phyloP scores from a whole-genome alignment of 2,329 filamentous ascomycete genomes.

The Piedraia hortae region DNA sequence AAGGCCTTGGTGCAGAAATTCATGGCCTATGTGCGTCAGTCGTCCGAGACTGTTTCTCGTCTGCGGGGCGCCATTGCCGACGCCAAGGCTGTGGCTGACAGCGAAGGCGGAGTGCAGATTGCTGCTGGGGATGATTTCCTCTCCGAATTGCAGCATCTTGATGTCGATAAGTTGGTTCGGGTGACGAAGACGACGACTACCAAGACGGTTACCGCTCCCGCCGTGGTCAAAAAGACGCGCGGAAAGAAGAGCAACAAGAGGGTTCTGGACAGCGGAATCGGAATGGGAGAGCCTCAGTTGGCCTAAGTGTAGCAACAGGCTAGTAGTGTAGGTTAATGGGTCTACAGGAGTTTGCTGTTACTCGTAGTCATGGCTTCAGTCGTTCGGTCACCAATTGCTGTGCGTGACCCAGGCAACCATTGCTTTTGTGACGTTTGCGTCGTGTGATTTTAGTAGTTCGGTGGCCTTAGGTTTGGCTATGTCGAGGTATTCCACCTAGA shows the following conservation, averaged over 20 bases:
- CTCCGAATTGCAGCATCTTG: slow-evolving; percentile 7
- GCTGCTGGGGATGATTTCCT: slow-evolving; percentile 4
- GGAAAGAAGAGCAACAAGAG: slow-evolving; percentile 3
- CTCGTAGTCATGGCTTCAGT: too few species aligned
- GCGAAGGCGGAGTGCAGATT: slow-evolving; percentile 3
- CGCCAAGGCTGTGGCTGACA: slow-evolving; percentile 9
- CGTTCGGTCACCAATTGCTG: too few species aligned
- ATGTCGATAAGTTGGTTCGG: slow-evolving; percentile 4
- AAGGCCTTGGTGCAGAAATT: slow-evolving; percentile 9
- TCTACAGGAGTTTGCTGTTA: too few species aligned
- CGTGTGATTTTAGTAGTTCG: slow-evolving; percentile 42
- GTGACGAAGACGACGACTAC: slow-evolving; percentile 1
- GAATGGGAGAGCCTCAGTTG: slow-evolving; percentile 2
- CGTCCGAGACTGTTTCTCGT: slow-evolving; percentile 10
- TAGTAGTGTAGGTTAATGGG: too few species aligned
- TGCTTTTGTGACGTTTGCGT: slow-evolving; percentile 40
- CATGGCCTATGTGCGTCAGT: slow-evolving; percentile 12
- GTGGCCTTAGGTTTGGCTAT: slow-evolving; percentile 43
- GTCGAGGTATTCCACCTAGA: slow-evolving; percentile 43
- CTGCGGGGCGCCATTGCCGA: slow-evolving; percentile 10
- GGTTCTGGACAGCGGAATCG: slow-evolving; percentile 3
- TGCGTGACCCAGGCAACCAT: slow-evolving; percentile 32
- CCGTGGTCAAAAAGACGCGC: slow-evolving; percentile 1
- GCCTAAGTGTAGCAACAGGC: too few species aligned
- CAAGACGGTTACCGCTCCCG: background rate